Evolutionary conservation across 2,329 filamentous ascomycete species (phyloP), one percentile per base, ranked within the genome.

Genomic region (Sporothrix dimorphospora): DNA sequence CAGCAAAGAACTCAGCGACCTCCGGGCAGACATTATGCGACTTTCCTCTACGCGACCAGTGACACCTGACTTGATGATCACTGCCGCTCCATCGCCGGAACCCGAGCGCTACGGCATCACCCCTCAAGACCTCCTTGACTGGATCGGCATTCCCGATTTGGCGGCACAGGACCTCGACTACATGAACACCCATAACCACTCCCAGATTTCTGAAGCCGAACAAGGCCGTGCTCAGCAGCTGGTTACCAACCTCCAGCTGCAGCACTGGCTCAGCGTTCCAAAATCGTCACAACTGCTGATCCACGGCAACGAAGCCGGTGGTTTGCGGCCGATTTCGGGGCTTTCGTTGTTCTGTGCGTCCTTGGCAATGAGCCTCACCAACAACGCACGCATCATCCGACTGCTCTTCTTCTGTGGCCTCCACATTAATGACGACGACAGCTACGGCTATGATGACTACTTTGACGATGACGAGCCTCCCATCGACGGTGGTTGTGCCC

Each of bases 321-420:
- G 38, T 2, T 38, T 66, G 61, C 5, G 40, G 9, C 24, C 42
- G 4, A 42, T 66, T 9, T 47, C 61, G 11, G 61, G n/a, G 2
- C 40, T 66, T n/a, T 47, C 61, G 4, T 30, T 66, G 40, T 66
- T 66, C 21, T 66, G 61, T 47, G 61, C 61, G 9, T 45, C 61
- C 0, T 24, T 66, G 40, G 61, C 61, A 2, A 19, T 66, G 30
- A 45, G 30, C 8, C 21, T 66, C 21, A 24, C 11, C 61, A 49
- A 24, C 4, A 40, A 66, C n/a, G 14, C 61, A 7, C 38, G 42
- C 21, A 49, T 66, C 8, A 34, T 66, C 61, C 14, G 21, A 11
- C 40, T 66, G 40, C 16, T 66, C 4, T 66, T 66, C 40, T 66
- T 66, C 24, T 66, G 61, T 19, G 61, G 61, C 9, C 40, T 66